phyloP scores from a whole-genome alignment of 257 asterid genomes.

The Nicotiana tomentosiformis region DNA sequence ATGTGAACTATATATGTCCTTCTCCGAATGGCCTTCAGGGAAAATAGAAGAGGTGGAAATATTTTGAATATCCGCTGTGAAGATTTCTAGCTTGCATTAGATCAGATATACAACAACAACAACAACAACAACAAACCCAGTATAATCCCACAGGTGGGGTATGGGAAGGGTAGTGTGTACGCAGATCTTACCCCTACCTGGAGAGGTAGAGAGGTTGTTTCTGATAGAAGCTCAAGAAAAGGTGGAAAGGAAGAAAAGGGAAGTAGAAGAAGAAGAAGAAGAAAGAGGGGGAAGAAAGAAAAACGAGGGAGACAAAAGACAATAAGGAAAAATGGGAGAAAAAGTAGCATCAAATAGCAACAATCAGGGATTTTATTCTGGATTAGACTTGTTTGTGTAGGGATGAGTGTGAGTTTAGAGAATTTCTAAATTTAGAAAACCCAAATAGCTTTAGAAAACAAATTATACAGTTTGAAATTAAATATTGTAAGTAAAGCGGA shows the following conservation, averaged over 20 bases:
- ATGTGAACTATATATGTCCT: neutral
- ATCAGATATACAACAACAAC: neutral
- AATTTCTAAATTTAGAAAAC: neutral
- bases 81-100: neutral
- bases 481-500: neutral
- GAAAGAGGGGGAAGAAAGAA: no score
- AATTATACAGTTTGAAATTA: neutral
- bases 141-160: no score
- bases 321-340: no score
- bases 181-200: no score
- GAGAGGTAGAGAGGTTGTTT: no score
- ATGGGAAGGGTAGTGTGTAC: no score
- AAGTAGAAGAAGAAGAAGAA: no score
- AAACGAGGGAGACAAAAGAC: no score
- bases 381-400: neutral
- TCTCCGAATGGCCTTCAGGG: neutral
- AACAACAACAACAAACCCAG: no score
- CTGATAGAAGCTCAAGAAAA: no score
- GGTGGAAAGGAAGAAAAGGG: no score
- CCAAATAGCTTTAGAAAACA: neutral
- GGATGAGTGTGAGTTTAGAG: neutral
- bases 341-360: no score
- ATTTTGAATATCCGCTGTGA: neutral
- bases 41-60: neutral
- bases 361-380: neutral